phyloP scores from a whole-genome alignment of 2,329 filamentous ascomycete genomes.

The Phyllosticta citrichinensis region DNA sequence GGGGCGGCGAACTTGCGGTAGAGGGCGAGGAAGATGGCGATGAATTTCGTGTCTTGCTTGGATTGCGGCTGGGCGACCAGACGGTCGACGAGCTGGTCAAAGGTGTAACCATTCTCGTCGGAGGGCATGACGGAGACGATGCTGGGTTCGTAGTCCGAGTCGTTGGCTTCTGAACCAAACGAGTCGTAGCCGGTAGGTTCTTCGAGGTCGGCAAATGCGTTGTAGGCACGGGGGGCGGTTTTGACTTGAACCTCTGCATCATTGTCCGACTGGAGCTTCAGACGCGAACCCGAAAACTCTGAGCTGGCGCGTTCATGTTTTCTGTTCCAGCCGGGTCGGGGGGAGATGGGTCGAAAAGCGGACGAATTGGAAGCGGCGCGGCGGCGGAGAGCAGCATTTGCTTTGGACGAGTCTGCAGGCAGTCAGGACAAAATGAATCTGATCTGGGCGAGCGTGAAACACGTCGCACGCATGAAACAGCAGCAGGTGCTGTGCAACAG shows the following conservation, averaged over 20 bases:
- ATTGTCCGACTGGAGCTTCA: conserved; percentile 17
- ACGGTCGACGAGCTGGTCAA: conserved; percentile 61
- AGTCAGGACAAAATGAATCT: conserved; percentile 5
- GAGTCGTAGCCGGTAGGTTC: conserved; percentile 60
- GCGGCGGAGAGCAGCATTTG: conserved; percentile 27
- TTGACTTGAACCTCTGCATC: conserved; percentile 16
- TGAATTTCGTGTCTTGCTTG: conserved; percentile 81
- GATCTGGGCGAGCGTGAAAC: conserved; percentile 8
- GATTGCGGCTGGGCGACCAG: conserved; percentile 73
- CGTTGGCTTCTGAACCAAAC: conserved; percentile 56
- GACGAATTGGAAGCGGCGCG: conserved; percentile 38
- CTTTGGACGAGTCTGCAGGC: conserved; percentile 21
- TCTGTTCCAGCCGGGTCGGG: conserved; percentile 26
- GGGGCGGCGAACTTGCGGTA: conserved; percentile 92
- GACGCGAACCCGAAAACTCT: conserved; percentile 30
- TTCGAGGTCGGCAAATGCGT: conserved; percentile 56
- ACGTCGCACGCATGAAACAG: conserved; percentile 8
- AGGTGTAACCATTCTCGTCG: conserved; percentile 51
- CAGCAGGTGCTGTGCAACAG: conserved; percentile 2
- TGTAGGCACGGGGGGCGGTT: conserved; percentile 26
- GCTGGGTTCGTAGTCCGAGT: conserved; percentile 48
- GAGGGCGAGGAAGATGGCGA: conserved; percentile 77
- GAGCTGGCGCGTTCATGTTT: conserved; percentile 40
- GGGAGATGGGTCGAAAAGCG: conserved; percentile 31
- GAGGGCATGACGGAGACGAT: conserved; percentile 27